phyloP scores from a whole-genome alignment of 2,329 filamentous ascomycete genomes.

The Pseudopyricularia javanii region DNA sequence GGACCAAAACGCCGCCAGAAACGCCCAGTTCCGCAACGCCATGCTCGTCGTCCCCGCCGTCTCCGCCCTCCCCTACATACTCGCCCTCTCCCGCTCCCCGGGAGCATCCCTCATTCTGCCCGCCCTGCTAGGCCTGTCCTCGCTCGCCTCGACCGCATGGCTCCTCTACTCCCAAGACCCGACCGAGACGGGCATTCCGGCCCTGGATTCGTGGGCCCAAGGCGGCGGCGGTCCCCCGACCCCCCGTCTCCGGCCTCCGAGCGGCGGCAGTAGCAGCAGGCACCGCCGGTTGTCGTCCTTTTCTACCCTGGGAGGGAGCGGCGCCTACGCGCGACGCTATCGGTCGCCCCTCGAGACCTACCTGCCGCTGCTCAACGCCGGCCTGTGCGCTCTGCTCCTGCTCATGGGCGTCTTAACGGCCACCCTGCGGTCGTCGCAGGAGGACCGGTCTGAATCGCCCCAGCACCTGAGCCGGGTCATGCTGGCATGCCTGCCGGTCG shows the following conservation, averaged over 20 bases:
- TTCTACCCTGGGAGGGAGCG: not conserved
- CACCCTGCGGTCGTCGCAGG: constrained; percentile 9
- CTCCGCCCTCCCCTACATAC: constrained; percentile 18
- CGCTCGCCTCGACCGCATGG: constrained; percentile 49
- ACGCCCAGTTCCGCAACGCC: constrained; percentile 42
- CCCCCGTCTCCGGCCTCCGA: not conserved
- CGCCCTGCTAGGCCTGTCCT: constrained; percentile 47
- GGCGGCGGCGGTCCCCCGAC: not conserved
- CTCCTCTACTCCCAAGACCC: constrained; percentile 44
- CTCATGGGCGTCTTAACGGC: constrained; percentile 27
- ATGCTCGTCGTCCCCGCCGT: constrained; percentile 36
- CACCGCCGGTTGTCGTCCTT: constrained; percentile 8
- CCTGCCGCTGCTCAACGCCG: constrained; percentile 48
- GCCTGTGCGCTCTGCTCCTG: constrained; percentile 38
- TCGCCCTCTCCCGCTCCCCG: constrained; percentile 12
- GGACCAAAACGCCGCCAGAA: constrained; percentile 41
- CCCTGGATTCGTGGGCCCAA: constrained; percentile 31
- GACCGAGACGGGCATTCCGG: constrained; percentile 36
- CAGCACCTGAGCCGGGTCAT: constrained; percentile 19
- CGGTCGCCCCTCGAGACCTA: constrained; percentile 39
- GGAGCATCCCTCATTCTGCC: constrained; percentile 22
- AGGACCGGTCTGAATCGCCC: not conserved
- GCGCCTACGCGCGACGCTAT: constrained; percentile 3
- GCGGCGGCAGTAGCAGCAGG: not conserved
- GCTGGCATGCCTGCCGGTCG: constrained; percentile 37